phyloP scores from a whole-genome alignment of 78 protist genomes.

The Speleostelium caveatum region DNA sequence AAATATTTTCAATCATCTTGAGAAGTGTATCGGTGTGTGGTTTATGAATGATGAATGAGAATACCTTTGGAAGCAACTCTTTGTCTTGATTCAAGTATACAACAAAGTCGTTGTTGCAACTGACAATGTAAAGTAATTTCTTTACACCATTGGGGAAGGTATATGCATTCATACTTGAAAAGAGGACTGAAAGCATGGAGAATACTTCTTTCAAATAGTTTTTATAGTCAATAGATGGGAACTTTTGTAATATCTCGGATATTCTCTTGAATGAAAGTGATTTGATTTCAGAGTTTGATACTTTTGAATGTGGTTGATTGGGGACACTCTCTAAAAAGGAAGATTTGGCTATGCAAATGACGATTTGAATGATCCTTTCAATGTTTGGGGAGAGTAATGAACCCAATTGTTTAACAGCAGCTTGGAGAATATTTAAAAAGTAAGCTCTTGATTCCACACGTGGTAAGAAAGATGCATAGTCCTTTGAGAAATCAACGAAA shows the following conservation, averaged over 20 bases:
- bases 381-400: neutral
- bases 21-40: slow-evolving; percentile 46
- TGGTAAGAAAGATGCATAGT: slow-evolving; percentile 29
- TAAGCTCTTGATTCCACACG: slow-evolving; percentile 19
- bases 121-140: slow-evolving; percentile 16
- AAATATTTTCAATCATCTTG: slow-evolving; percentile 40
- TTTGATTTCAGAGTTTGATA: slow-evolving; percentile 5
- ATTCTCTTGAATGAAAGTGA: slow-evolving; percentile 18
- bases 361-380: slow-evolving; percentile 3
- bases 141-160: slow-evolving; percentile 45
- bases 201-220: slow-evolving; percentile 7
- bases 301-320: neutral
- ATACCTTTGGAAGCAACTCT: slow-evolving; percentile 16
- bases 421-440: slow-evolving; percentile 50
- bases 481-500: neutral
- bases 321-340: too few species aligned
- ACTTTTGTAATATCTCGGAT: slow-evolving; percentile 23
- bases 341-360: too few species aligned
- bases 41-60: slow-evolving; percentile 21
- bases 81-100: slow-evolving; percentile 17
- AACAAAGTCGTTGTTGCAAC: neutral
- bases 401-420: slow-evolving; percentile 44
- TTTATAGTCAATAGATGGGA: slow-evolving; percentile 1
- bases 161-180: slow-evolving; percentile 7
- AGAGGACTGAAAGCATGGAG: neutral